A percentile compares a stretch with the other conserved stretches of the same genome.
phyloP scores from a whole-genome alignment of 805 yeast species.

The Spathaspora sp. region DNA sequence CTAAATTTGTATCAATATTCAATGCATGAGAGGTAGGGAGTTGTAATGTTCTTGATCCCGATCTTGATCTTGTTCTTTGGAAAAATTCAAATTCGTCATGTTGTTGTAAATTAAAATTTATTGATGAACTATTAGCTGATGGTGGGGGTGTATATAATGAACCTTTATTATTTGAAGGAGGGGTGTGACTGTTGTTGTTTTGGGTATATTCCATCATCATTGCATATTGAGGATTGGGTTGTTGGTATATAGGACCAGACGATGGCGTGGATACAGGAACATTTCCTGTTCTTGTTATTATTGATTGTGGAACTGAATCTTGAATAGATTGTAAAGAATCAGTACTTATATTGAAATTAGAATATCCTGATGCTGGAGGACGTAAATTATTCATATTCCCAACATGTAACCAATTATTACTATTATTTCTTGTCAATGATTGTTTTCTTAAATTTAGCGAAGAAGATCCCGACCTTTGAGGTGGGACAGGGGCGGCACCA shows the following conservation, averaged over 20 bases:
- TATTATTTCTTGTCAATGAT: slow-evolving; percentile 40
- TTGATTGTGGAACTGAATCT: slow-evolving; percentile 41
- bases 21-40: slow-evolving; percentile 26
- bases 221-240: slow-evolving; percentile 9
- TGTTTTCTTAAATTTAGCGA: slow-evolving; percentile 39
- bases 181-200: slow-evolving; percentile 23
- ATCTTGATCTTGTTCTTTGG: slow-evolving; percentile 17
- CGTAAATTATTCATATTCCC: slow-evolving; percentile 37
- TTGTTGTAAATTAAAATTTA: background rate
- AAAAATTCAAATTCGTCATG: slow-evolving; percentile 29
- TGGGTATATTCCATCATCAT: slow-evolving; percentile 38
- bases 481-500: background rate
- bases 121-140: background rate
- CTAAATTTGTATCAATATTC: slow-evolving; percentile 35
- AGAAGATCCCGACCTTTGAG: slow-evolving; percentile 29
- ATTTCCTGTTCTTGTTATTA: slow-evolving; percentile 29
- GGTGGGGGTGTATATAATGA: slow-evolving; percentile 9
- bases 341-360: slow-evolving; percentile 16
- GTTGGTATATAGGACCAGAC: slow-evolving; percentile 2
- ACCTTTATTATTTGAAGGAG: slow-evolving; percentile 2
- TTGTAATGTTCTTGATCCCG: slow-evolving; percentile 23
- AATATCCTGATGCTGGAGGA: slow-evolving; percentile 4
- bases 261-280: background rate
- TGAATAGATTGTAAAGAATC: slow-evolving; percentile 43
- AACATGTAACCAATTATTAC: slow-evolving; percentile 41